Evolutionary conservation across 164 flowering plant species (phyloP).

Genomic region (Dillenia turbinata): DNA sequence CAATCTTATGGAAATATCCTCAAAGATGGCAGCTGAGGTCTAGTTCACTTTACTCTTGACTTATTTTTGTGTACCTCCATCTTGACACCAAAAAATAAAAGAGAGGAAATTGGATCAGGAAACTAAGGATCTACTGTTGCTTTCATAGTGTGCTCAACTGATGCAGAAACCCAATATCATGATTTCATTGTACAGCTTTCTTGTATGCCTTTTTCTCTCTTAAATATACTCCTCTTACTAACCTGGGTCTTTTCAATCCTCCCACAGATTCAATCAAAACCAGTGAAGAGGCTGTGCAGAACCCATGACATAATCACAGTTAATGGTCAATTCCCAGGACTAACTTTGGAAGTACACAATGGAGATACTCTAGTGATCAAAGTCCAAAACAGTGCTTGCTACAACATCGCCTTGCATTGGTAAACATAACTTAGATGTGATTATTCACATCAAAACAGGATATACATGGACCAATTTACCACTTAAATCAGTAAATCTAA

Average conservation of each 20-base stretch:
- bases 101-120: no score
- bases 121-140: no score
- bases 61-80: no score
- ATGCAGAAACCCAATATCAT: slow-evolving; percentile 40
- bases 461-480: no score
- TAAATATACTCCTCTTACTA: neutral
- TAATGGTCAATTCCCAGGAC: slow-evolving; percentile 62
- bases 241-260: neutral
- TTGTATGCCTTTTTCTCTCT: neutral
- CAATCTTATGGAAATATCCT: no score
- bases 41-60: no score
- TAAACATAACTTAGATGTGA: slow-evolving; percentile 8
- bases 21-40: no score
- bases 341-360: slow-evolving; percentile 41
- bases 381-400: slow-evolving; percentile 33
- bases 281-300: slow-evolving; percentile 66
- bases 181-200: slow-evolving; percentile 39
- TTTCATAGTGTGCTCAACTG: slow-evolving; percentile 3
- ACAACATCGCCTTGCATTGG: slow-evolving; percentile 60
- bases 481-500: no score
- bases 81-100: no score
- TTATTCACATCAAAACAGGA: no score
- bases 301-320: slow-evolving; percentile 40
- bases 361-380: slow-evolving; percentile 52
- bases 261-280: slow-evolving; percentile 35